Evolutionary conservation across 164 flowering plant genomes (phyloP).

Genomic region (Piper betle): DNA sequence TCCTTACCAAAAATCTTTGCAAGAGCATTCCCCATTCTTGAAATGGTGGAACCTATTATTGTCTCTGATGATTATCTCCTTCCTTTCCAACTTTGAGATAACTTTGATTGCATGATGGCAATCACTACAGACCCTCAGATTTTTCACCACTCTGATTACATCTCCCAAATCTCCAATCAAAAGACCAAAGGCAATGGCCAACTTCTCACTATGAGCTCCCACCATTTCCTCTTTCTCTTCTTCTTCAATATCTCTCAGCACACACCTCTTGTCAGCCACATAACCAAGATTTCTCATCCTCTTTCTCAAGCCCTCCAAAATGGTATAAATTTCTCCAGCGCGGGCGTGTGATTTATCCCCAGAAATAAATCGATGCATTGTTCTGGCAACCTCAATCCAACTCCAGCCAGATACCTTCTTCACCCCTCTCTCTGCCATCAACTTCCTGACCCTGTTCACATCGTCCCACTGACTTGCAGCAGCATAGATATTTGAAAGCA

Average conservation of each 20-base stretch:
- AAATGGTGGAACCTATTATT: too few relatives aligned
- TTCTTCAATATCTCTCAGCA: constrained; percentile 57
- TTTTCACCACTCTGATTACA: constrained; percentile 56
- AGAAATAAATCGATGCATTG: constrained; percentile 43
- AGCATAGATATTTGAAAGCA: too few relatives aligned
- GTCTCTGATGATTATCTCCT: too few relatives aligned
- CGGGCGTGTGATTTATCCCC: constrained; percentile 45
- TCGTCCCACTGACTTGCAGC: too few relatives aligned
- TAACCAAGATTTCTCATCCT: constrained; percentile 46
- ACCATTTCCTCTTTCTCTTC: constrained; percentile 71
- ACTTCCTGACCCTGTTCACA: background rate
- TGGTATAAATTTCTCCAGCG: constrained; percentile 26
- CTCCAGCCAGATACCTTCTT: constrained; percentile 32
- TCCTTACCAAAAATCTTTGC: too few relatives aligned
- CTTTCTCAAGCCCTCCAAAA: constrained; percentile 26
- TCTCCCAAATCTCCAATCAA: constrained; percentile 28
- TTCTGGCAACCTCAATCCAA: constrained; percentile 45
- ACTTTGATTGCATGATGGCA: constrained; percentile 49
- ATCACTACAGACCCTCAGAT: constrained; percentile 53
- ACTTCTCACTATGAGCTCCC: constrained; percentile 61
- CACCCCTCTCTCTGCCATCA: constrained; percentile 30
- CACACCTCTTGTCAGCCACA: constrained; percentile 35
- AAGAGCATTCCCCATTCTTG: too few relatives aligned
- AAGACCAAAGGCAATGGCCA: constrained; percentile 47
- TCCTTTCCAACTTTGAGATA: constrained; percentile 27